Evolutionary conservation across 352 stramenopile genomes (phyloP), one percentile per base, ranked within the genome.

Genomic region (Phytophthora cryptogea): DNA sequence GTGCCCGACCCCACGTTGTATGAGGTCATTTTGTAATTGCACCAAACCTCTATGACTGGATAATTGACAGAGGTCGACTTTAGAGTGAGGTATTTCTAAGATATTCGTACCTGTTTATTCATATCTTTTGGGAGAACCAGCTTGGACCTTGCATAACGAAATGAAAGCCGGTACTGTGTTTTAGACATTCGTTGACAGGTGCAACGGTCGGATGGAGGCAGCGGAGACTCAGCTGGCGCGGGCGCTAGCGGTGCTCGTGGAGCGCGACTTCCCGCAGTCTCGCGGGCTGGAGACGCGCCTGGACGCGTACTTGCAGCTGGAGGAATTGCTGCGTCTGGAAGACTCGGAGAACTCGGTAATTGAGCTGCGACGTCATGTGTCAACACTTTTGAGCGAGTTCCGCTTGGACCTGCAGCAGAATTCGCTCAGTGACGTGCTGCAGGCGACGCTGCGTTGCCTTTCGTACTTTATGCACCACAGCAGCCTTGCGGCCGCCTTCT

Each of bases 401-500:
- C 71, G 72, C 30, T 52, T 70, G 17, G 79, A 91, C 51, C 41
- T 91, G 53, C 61, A 76, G 50, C 61, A 51, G 7, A 50, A 43
- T 9, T 33, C 52, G 14, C 26, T 61, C 3, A 53, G 37, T 10
- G 62, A 74, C 46, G 62, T 71, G 23, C 40, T 59, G 35, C 63
- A 76, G 9, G 63, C 74, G 1, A 74, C 70, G 6, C 59, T 80
- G 43, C 74, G 72, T 40, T 83, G 80, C 59, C 68, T 92, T 9
- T 92, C 82, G 49, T 92, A 89, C 47, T 73, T 89, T 33, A 77
- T 92, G 70, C 65, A 84, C 54, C 80, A 88, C 46, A 27, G 45
- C 23, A 72, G 50, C n/a, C 31, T 92, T 28, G 70, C 66, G 9
- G 37, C 62, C 0, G 47, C 27, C 23, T 83, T 91, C 36, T 52